Conservation (phyloP, 768 basidiomycete species). For the Macrolepiota albuminosa region DNA sequence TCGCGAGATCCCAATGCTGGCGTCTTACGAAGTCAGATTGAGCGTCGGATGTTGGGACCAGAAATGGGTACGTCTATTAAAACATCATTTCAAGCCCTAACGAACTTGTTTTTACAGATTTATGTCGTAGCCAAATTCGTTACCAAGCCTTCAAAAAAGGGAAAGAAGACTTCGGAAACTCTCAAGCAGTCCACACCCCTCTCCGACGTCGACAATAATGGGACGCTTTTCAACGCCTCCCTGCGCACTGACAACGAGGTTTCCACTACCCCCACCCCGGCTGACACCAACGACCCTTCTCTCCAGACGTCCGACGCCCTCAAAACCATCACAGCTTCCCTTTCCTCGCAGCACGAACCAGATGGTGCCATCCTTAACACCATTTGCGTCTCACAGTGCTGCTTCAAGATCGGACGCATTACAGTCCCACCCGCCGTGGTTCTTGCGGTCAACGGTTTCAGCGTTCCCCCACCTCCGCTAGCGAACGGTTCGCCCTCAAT, state of each 20-base stretch:
- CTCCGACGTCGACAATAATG: conserved; percentile 3
- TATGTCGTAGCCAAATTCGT: conserved; percentile 64
- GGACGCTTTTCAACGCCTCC: conserved; percentile 19
- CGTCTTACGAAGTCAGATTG: conserved; percentile 56
- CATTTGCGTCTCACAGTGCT: conserved; percentile 55
- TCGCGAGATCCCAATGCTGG: conserved; percentile 63
- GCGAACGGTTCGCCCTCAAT: conserved; percentile 27
- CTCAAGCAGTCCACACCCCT: conserved; percentile 9
- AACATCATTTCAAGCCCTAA: not conserved
- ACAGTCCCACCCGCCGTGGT: conserved; percentile 67
- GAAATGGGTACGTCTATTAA: conserved; percentile 52
- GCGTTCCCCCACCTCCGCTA: conserved; percentile 20
- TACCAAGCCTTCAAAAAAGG: conserved; percentile 40
- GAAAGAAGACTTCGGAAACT: conserved; percentile 12
- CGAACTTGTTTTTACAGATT: conserved; percentile 32
- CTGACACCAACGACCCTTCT: conserved; percentile 16
- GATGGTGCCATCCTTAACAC: conserved; percentile 62
- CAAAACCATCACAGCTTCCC: conserved; percentile 27
- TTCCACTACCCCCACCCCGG: conserved; percentile 15
- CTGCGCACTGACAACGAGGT: conserved; percentile 32
- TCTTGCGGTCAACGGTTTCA: conserved; percentile 57
- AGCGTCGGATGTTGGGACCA: conserved; percentile 63
- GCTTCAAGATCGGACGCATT: conserved; percentile 69
- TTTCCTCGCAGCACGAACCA: conserved; percentile 32
- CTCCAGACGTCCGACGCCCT: conserved; percentile 24